Percentiles rank a stretch among this genome's conserved stretches.
These are phyloP conservation scores for Moringa oleifera DNA, from an alignment of 345 rosid genomes.

Conservation along the genomic window DNA sequence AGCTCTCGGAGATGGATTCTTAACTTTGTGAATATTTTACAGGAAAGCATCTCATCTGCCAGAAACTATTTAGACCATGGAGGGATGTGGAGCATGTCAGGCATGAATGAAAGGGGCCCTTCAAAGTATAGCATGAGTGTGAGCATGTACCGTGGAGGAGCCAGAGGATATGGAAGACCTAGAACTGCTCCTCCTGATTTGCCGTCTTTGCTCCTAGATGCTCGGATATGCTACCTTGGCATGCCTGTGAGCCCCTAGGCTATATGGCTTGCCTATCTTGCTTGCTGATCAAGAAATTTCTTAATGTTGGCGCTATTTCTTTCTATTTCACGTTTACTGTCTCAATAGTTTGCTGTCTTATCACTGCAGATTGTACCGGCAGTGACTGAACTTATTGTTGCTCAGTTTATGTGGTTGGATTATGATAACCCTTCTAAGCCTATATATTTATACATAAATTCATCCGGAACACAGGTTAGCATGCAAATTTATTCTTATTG, in stretches of 20 bases:
- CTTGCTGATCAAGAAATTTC: not conserved
- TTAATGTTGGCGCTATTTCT: not conserved
- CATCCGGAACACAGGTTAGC: slow-evolving; percentile 80
- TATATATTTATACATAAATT: slow-evolving; percentile 75
- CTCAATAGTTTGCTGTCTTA: slow-evolving; percentile 6
- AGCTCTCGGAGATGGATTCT: not conserved
- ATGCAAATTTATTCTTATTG: not conserved
- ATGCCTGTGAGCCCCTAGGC: slow-evolving; percentile 65
- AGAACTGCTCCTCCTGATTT: slow-evolving; percentile 80
- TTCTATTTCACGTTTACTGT: slow-evolving; percentile 2
- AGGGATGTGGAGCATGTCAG: slow-evolving; percentile 59
- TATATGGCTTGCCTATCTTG: not conserved
- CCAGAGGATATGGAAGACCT: slow-evolving; percentile 50
- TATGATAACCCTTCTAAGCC: slow-evolving; percentile 65
- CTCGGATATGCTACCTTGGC: slow-evolving; percentile 77
- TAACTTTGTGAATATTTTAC: slow-evolving; percentile 9
- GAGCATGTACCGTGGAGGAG: slow-evolving; percentile 73
- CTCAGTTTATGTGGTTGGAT: slow-evolving; percentile 83
- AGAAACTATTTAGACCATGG: slow-evolving; percentile 52
- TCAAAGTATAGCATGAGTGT: slow-evolving; percentile 66
- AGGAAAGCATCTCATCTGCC: slow-evolving; percentile 81
- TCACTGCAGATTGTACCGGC: slow-evolving; percentile 72
- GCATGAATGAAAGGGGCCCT: slow-evolving; percentile 33
- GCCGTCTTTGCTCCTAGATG: slow-evolving; percentile 87
- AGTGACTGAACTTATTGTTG: slow-evolving; percentile 84